Conservation (phyloP, 441 rosid species). For the Syzygium malaccense region DNA sequence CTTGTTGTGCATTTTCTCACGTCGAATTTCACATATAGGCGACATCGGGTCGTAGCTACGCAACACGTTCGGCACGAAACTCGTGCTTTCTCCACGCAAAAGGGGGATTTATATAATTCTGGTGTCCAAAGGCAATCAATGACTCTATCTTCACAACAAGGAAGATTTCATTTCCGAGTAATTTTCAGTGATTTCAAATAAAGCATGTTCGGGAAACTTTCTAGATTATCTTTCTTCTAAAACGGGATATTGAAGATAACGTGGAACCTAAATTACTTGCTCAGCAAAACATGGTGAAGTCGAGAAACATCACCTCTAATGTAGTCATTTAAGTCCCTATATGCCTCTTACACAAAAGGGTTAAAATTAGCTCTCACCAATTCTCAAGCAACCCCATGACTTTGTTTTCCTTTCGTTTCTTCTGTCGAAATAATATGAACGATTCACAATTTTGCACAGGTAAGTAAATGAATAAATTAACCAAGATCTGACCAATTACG, state of each 20-base stretch:
- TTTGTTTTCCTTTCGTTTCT: background rate
- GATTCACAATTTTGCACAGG: background rate
- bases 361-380: background rate
- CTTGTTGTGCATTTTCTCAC: no score
- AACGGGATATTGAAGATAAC: background rate
- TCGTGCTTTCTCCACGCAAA: background rate
- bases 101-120: background rate
- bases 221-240: background rate
- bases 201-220: background rate
- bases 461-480: background rate
- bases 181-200: background rate
- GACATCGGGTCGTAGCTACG: background rate
- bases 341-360: background rate
- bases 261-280: background rate
- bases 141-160: background rate
- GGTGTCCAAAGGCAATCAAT: background rate
- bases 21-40: no score
- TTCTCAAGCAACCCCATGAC: background rate
- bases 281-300: background rate
- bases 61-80: rapidly evolving
- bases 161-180: background rate
- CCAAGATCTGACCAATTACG: background rate
- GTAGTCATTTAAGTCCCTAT: background rate
- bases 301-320: background rate
- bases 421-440: background rate